A percentile compares a stretch with the other conserved stretches of the same genome.
These are phyloP conservation scores for Microdochium bolleyi DNA, from an alignment of 2,329 filamentous ascomycete genomes.

Conservation along the genomic window DNA sequence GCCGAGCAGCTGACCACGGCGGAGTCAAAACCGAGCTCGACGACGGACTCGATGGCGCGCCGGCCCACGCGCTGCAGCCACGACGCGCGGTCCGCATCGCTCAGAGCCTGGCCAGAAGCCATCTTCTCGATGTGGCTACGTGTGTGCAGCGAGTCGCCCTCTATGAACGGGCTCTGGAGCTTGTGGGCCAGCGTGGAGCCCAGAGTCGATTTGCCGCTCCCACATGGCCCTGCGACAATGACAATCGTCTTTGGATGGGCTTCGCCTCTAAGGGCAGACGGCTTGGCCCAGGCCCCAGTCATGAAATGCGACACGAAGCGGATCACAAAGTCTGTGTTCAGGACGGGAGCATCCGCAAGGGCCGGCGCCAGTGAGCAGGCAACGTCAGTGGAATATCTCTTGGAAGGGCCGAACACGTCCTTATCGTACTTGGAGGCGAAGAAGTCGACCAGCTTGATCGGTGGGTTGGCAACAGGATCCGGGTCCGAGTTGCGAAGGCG, in stretches of 20 bases:
- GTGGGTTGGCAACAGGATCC: slow-evolving; percentile 37
- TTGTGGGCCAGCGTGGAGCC: slow-evolving; percentile 18
- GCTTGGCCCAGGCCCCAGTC: slow-evolving; percentile 26
- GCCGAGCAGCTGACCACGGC: slow-evolving; percentile 31
- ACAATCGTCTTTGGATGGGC: slow-evolving; percentile 17
- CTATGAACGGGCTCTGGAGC: slow-evolving; percentile 25
- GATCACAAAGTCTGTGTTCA: slow-evolving; percentile 21
- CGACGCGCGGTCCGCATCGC: slow-evolving; percentile 20
- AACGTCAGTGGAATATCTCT: slow-evolving; percentile 28
- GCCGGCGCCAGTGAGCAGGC: slow-evolving; percentile 32
- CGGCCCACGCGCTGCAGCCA: slow-evolving; percentile 20
- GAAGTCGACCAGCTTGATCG: slow-evolving; percentile 45
- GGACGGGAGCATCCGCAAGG: slow-evolving; percentile 26
- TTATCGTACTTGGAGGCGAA: slow-evolving; percentile 39
- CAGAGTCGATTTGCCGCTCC: slow-evolving; percentile 30
- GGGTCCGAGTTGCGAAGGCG: slow-evolving; percentile 32
- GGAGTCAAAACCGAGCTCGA: slow-evolving; percentile 15
- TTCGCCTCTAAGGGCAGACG: neutral
- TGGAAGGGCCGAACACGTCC: slow-evolving; percentile 33
- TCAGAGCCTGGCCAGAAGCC: slow-evolving; percentile 17
- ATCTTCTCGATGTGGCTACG: slow-evolving; percentile 11
- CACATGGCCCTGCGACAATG: slow-evolving; percentile 29
- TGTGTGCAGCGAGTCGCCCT: slow-evolving; percentile 28
- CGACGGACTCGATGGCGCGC: slow-evolving; percentile 12
- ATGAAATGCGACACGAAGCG: slow-evolving; percentile 28